Conservation (phyloP, 441 rosid species). For the Mallotus japonicus region DNA sequence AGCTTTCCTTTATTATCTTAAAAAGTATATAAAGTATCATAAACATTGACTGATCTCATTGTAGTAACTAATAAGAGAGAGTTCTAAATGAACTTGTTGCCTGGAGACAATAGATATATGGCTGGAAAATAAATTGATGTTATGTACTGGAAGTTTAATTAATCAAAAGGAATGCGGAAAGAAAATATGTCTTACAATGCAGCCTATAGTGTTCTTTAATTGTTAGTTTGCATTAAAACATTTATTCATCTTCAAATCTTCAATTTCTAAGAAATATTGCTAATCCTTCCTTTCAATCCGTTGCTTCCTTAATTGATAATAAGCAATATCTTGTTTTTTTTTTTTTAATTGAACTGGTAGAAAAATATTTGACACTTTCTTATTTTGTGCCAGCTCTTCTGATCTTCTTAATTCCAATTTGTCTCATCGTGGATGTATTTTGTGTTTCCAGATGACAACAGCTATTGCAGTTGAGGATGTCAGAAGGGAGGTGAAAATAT, state of each 20-base stretch:
- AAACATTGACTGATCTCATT: background rate
- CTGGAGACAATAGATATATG: background rate
- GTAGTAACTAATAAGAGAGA: background rate
- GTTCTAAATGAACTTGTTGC: background rate
- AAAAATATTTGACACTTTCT: background rate
- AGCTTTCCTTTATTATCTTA: background rate
- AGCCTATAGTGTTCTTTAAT: background rate
- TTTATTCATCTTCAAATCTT: background rate
- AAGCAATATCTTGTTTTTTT: background rate
- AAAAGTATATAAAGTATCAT: background rate
- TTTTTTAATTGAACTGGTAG: background rate
- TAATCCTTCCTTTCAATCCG: background rate
- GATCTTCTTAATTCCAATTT: background rate
- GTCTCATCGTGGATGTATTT: background rate
- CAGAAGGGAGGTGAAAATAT: constrained; percentile 90
- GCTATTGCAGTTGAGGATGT: constrained; percentile 97
- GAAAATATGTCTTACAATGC: background rate
- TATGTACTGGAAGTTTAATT: background rate
- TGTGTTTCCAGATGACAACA: constrained; percentile 67
- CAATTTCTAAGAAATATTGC: background rate
- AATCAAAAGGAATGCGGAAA: background rate
- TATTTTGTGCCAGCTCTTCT: background rate
- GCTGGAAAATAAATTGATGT: background rate
- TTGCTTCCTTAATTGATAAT: background rate
- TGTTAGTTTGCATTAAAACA: background rate